Evolutionary conservation across 257 asterid species (phyloP).

Genomic region (Fraxinus americana): DNA sequence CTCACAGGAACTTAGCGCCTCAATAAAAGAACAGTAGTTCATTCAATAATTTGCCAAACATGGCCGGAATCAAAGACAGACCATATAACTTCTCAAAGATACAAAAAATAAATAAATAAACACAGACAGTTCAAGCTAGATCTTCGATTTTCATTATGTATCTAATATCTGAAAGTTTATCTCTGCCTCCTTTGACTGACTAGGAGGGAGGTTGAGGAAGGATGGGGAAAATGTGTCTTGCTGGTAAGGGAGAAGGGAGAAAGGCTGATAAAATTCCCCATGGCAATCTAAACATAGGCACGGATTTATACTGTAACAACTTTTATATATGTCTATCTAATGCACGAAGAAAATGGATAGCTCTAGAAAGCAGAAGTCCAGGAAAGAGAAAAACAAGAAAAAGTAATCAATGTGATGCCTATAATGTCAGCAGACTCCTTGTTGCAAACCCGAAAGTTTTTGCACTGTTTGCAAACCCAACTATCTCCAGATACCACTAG

Average conservation of each 20-base stretch:
- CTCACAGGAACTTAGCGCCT: not conserved
- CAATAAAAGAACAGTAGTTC: not conserved
- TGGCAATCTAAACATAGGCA: no score
- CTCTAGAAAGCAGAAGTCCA: constrained; percentile 6
- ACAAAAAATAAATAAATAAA: not conserved
- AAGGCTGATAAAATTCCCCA: no score
- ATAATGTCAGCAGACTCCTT: constrained; percentile 36
- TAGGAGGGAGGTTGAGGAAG: no score
- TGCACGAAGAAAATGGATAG: constrained; percentile 1
- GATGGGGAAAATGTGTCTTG: no score
- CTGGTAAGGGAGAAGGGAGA: no score
- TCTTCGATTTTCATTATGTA: no score
- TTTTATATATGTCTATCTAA: not conserved
- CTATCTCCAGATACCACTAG: no score
- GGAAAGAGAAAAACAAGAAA: constrained; percentile 4
- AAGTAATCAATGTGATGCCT: not conserved
- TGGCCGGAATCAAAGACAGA: not conserved
- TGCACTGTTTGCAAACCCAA: constrained; percentile 51
- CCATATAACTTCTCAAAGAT: not conserved
- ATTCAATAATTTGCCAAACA: not conserved
- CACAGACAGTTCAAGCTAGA: not conserved
- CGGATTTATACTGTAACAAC: no score
- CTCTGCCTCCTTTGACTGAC: no score
- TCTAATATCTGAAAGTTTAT: no score
- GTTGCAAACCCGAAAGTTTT: constrained; percentile 81